Conservation (phyloP, 495 filamentous ascomycete species). For the Cryomyces antarcticus region DNA sequence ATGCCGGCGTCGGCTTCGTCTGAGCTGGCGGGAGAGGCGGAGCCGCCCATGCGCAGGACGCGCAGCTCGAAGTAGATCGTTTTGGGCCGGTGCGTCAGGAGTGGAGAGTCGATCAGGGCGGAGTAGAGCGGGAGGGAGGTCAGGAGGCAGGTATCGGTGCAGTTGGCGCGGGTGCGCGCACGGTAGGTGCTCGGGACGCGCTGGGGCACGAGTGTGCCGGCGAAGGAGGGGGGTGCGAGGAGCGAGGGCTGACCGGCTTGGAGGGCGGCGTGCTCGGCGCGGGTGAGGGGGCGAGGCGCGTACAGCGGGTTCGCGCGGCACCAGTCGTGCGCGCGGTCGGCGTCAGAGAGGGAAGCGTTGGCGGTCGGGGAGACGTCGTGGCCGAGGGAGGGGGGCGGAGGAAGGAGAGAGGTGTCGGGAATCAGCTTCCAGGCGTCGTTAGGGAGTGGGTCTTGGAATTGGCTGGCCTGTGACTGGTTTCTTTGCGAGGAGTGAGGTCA, state of each 20-base stretch:
- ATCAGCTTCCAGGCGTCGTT: slow-evolving; percentile 69
- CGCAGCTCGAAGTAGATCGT: slow-evolving; percentile 67
- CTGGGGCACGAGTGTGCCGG: slow-evolving; percentile 20
- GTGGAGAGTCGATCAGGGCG: slow-evolving; percentile 43
- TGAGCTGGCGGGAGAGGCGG: slow-evolving; percentile 4
- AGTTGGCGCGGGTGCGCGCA: slow-evolving; percentile 19
- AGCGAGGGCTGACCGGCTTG: slow-evolving; percentile 25
- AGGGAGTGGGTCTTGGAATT: slow-evolving; percentile 19
- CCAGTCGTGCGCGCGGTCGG: slow-evolving; percentile 54
- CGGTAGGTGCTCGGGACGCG: slow-evolving; percentile 23
- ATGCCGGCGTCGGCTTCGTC: slow-evolving; percentile 36
- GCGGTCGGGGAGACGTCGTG: slow-evolving; percentile 45
- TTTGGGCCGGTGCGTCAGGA: slow-evolving; percentile 29
- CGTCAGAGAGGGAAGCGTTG: slow-evolving; percentile 51
- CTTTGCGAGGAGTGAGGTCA: too few species aligned
- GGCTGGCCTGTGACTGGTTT: background rate
- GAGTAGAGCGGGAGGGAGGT: slow-evolving; percentile 61
- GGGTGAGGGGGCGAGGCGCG: slow-evolving; percentile 25
- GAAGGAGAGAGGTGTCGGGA: slow-evolving; percentile 60
- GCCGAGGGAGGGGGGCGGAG: slow-evolving; percentile 57
- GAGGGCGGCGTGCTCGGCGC: slow-evolving; percentile 24
- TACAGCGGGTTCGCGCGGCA: slow-evolving; percentile 43
- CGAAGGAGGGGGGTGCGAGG: slow-evolving; percentile 26
- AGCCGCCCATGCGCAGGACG: slow-evolving; percentile 24
- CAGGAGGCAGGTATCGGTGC: slow-evolving; percentile 34